A percentile compares a stretch with the other conserved stretches of the same genome.
Evolutionary conservation across 2,329 filamentous ascomycete genomes (phyloP).

Genomic region (Phaeosphaeria sp.): DNA sequence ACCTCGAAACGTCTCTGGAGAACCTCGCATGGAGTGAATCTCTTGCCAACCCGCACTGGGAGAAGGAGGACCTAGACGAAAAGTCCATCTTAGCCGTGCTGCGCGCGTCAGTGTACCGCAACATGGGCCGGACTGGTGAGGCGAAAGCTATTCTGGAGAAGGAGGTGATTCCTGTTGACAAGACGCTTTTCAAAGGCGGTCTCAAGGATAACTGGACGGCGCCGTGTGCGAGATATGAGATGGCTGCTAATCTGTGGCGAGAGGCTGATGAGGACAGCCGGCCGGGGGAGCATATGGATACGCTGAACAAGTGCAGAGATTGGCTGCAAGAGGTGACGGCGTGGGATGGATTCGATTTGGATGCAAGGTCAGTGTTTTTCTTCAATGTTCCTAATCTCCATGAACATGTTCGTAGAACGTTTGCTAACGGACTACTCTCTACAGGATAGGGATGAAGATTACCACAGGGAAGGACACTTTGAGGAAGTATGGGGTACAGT

Average conservation of each 20-base stretch:
- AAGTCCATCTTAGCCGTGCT: slow-evolving; percentile 71
- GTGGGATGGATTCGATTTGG: slow-evolving; percentile 76
- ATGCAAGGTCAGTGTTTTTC: slow-evolving; percentile 61
- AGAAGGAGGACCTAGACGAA: slow-evolving; percentile 63
- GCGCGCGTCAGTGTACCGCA: slow-evolving; percentile 69
- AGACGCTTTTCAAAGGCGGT: slow-evolving; percentile 61
- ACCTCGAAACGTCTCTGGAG: slow-evolving; percentile 68
- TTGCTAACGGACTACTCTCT: slow-evolving; percentile 8
- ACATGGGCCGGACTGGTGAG: slow-evolving; percentile 66
- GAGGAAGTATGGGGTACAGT: slow-evolving; percentile 42
- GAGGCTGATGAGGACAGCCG: slow-evolving; percentile 57
- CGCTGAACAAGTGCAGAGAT: slow-evolving; percentile 66
- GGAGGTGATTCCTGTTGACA: slow-evolving; percentile 67
- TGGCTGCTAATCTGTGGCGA: slow-evolving; percentile 81
- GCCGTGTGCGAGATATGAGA: slow-evolving; percentile 83
- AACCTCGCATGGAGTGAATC: slow-evolving; percentile 73
- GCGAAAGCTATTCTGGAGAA: slow-evolving; percentile 69
- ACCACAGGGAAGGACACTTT: slow-evolving; percentile 73
- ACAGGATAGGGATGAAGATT: slow-evolving; percentile 71
- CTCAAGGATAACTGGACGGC: slow-evolving; percentile 73
- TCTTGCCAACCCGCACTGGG: slow-evolving; percentile 56
- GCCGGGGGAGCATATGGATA: slow-evolving; percentile 47
- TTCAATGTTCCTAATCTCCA: slow-evolving; percentile 11
- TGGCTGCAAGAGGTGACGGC: slow-evolving; percentile 71
- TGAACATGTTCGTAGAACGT: background rate